phyloP scores from a whole-genome alignment of 495 filamentous ascomycete genomes.

The Penicillium longicatenatum region DNA sequence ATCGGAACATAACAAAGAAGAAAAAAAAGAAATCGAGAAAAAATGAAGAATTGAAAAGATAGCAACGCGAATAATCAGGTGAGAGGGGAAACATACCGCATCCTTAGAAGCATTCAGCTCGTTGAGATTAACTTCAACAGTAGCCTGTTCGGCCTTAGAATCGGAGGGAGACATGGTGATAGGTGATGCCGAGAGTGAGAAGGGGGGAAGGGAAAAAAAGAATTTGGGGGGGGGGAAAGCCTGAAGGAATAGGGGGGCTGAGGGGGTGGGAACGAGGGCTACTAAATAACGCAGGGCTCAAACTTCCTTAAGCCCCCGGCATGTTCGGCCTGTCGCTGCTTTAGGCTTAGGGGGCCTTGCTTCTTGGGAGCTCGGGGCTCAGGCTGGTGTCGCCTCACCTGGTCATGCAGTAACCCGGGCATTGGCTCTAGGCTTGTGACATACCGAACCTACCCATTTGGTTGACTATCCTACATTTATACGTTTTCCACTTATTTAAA shows the following conservation, averaged over 20 bases:
- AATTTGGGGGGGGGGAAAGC: conserved; percentile 20
- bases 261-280: conserved; percentile 12
- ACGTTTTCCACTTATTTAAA: neutral
- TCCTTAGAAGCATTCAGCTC: conserved; percentile 66
- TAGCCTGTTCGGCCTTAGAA: conserved; percentile 20
- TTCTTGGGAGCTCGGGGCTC: neutral
- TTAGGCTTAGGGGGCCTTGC: conserved; percentile 29
- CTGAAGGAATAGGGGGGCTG: conserved; percentile 11
- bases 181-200: conserved; percentile 5
- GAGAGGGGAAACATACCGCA: conserved; percentile 53
- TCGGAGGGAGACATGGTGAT: conserved; percentile 3
- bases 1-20: conserved; percentile 16
- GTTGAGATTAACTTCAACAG: conserved; percentile 54
- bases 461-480: too few species aligned
- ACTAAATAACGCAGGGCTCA: conserved; percentile 27
- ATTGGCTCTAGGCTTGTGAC: neutral
- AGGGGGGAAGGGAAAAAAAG: conserved; percentile 17
- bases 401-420: conserved; percentile 5
- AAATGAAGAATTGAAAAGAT: conserved; percentile 10
- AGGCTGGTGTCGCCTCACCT: conserved; percentile 1
- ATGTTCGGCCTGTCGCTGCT: conserved; percentile 21
- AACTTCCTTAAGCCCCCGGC: conserved; percentile 9
- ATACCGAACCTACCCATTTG: neutral
- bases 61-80: neutral
- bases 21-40: conserved; percentile 12